Evolutionary conservation across 169 alveolate species (phyloP).

Genomic region (Plasmodium berghei): DNA sequence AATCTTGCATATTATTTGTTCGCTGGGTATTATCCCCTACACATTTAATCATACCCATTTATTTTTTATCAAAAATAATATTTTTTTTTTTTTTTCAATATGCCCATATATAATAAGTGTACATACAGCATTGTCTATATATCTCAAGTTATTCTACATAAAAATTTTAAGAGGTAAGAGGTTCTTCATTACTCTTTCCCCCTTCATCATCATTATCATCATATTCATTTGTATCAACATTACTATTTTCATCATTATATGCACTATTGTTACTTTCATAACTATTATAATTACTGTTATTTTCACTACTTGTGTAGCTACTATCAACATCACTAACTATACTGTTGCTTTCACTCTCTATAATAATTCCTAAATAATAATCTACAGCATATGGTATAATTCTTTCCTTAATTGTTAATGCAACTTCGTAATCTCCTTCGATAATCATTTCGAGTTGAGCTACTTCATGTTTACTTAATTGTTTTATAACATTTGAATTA

Average conservation of each 20-base stretch:
- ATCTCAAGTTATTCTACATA: too few relatives aligned
- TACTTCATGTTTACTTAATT: slow-evolving; percentile 78
- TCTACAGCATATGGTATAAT: slow-evolving; percentile 87
- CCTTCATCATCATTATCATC: slow-evolving; percentile 86
- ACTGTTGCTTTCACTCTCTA: slow-evolving; percentile 74
- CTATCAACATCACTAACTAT: slow-evolving; percentile 76
- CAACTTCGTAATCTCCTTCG: slow-evolving; percentile 88
- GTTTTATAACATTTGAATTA: slow-evolving; percentile 62
- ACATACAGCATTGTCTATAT: too few relatives aligned
- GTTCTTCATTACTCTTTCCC: slow-evolving; percentile 80
- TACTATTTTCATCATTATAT: slow-evolving; percentile 75
- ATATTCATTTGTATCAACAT: slow-evolving; percentile 79
- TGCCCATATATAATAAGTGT: too few relatives aligned
- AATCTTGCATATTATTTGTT: too few relatives aligned
- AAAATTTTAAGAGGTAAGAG: slow-evolving; percentile 46
- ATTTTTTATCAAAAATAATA: too few relatives aligned
- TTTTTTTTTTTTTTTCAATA: slow-evolving; percentile 19
- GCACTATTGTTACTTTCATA: slow-evolving; percentile 77
- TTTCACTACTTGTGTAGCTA: slow-evolving; percentile 71
- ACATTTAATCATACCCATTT: too few relatives aligned
- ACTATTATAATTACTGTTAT: slow-evolving; percentile 68
- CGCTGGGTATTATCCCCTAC: too few relatives aligned
- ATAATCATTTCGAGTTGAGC: slow-evolving; percentile 87
- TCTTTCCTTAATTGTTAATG: slow-evolving; percentile 85
- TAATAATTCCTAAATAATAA: slow-evolving; percentile 85